Base-by-base conservation (phyloP, 257 asterid species). In the Catharanthus roseus region DNA sequence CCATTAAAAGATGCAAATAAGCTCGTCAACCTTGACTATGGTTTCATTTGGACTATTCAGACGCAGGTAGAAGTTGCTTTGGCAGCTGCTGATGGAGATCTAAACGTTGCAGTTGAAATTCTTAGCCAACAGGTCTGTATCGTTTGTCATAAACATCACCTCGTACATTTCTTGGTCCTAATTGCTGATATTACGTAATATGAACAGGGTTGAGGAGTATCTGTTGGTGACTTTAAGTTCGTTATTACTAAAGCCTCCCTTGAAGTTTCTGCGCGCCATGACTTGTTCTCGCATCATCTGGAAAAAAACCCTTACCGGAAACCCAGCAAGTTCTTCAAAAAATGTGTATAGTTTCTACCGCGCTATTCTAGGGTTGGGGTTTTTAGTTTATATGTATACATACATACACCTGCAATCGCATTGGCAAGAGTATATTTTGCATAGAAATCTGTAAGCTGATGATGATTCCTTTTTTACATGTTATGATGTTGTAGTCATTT, bases 1-100 rank as follows among this genome's bases (percentile, higher is more conserved):
- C 44, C 29, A n/a, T 19, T 50, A 1, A 4, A 6, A 16, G 19
- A 9, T 12, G 21, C 18, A 73, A 58, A 34, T 50, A 23, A 69
- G 47, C 24, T 39, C 53, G 9, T 11, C 1, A 15, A 23, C 53
- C 33, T 69, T 34, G 38, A 77, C 65, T 67, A 47, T 21, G 1
- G 45, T 50, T 42, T 51, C 7, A 21, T 60, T 61, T 29, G 21
- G 50, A 42, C n/a, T 50, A 55, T 75, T 60, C 90, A 89, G 99
- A 91, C 96, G 67, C 99, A 95, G 78, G 96, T 88, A 47, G 99
- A 95, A 84, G 88, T 95, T 65, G 99, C 99, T 57, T 60, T 91
- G 51, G 90, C 96, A 50, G 99, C 99, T 49, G 96, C 96, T 42
- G 97, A 95, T 58, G 89, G 97, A 69, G 95, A 95, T 80, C 68